Conservation (phyloP, 2,329 filamentous ascomycete genomes). For the Aspergillus fumigatiaffinis region DNA sequence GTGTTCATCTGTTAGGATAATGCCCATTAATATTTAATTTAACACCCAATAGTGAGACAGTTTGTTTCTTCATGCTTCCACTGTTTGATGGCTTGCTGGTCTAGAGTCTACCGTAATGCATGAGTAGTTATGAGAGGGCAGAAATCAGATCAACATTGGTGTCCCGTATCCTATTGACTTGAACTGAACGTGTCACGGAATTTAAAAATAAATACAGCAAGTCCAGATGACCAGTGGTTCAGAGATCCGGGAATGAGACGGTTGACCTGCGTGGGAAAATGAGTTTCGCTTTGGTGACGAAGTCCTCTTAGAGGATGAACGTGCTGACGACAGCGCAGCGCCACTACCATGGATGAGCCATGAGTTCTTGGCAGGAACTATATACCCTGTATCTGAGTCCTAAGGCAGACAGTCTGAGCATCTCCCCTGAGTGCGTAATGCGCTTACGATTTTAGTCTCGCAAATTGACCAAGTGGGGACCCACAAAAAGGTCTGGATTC, state of each 20-base stretch:
- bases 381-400: not conserved
- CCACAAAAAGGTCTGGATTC: not conserved
- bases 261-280: too few species aligned
- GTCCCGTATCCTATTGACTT: too few species aligned
- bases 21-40: not conserved
- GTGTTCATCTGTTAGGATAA: not conserved
- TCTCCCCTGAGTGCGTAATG: not conserved
- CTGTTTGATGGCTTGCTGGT: slow-evolving; percentile 33
- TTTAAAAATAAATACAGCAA: too few species aligned
- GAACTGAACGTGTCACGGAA: too few species aligned
- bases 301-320: too few species aligned
- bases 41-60: not conserved
- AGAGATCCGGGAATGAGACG: too few species aligned
- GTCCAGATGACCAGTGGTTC: too few species aligned
- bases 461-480: not conserved
- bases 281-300: too few species aligned
- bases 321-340: too few species aligned
- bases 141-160: too few species aligned
- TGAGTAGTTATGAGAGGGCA: too few species aligned
- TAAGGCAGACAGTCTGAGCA: not conserved
- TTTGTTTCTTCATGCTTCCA: too few species aligned
- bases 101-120: slow-evolving; percentile 17
- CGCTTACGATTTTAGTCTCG: not conserved
- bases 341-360: not conserved
- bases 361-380: not conserved